These are phyloP conservation scores for Fusarium guadeloupense DNA, from an alignment of 2,329 filamentous ascomycete genomes.

Conservation along the genomic window DNA sequence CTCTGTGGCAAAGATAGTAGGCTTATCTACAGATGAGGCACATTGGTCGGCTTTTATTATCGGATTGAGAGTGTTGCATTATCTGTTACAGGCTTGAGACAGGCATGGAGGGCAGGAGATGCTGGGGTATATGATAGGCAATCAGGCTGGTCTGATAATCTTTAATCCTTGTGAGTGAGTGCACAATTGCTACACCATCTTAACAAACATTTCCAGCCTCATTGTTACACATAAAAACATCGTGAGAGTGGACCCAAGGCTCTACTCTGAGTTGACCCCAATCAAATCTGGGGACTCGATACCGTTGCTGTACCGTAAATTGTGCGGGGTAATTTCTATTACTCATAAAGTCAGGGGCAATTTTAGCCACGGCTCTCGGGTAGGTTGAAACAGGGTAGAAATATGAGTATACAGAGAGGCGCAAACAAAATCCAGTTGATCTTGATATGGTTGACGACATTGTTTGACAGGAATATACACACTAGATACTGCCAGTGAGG, in stretches of 20 bases:
- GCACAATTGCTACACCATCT: neutral
- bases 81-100: neutral
- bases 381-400: neutral
- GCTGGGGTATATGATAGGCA: neutral
- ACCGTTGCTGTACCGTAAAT: too few species aligned
- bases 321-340: slow-evolving; percentile 43
- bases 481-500: too few species aligned
- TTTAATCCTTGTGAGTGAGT: too few species aligned
- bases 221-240: neutral
- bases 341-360: slow-evolving; percentile 8
- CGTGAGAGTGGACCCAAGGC: neutral
- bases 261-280: neutral
- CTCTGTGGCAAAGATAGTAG: neutral
- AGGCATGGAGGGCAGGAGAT: neutral
- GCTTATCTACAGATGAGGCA: neutral
- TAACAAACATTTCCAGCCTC: neutral
- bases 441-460: too few species aligned
- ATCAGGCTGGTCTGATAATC: neutral
- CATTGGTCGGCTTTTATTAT: neutral
- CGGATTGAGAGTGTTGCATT: neutral
- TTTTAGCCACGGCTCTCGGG: neutral
- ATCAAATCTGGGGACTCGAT: slow-evolving; percentile 12
- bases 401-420: neutral
- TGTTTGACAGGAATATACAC: too few species aligned
- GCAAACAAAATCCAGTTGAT: too few species aligned